These are phyloP conservation scores for Allium fistulosum DNA, from an alignment of 106 monocot genomes.

Conservation along the genomic window DNA sequence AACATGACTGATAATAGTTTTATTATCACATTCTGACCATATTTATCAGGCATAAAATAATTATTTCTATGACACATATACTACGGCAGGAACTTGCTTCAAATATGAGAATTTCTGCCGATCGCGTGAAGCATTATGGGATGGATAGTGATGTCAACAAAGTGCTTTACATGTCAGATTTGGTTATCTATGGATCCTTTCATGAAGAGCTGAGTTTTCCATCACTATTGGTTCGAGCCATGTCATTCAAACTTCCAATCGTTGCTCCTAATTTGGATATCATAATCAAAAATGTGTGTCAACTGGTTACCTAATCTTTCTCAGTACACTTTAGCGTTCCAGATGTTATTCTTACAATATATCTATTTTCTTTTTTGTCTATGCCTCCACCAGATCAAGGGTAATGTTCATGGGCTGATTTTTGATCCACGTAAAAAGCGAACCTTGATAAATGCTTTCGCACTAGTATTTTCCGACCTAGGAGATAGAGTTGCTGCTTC, in stretches of 20 bases:
- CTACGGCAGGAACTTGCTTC: constrained; percentile 54
- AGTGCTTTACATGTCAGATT: constrained; percentile 53
- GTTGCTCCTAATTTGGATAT: constrained; percentile 65
- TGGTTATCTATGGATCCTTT: constrained; percentile 73
- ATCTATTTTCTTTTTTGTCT: background rate
- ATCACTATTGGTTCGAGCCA: constrained; percentile 65
- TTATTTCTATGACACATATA: no score
- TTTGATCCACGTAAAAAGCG: constrained; percentile 38
- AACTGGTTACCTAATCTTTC: background rate
- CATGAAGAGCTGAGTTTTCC: constrained; percentile 81
- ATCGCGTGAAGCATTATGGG: constrained; percentile 51
- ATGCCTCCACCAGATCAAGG: constrained; percentile 40
- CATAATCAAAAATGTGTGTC: constrained; percentile 73
- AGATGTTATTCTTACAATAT: background rate
- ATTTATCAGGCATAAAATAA: no score
- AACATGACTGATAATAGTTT: background rate
- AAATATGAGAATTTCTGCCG: constrained; percentile 49
- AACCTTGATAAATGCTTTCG: constrained; percentile 38
- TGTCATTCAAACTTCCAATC: constrained; percentile 73
- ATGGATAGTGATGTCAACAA: constrained; percentile 55
- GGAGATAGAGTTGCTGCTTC: constrained; percentile 36
- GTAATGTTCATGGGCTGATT: constrained; percentile 55
- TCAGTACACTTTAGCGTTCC: background rate
- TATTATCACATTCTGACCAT: background rate
- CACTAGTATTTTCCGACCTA: constrained; percentile 31